A percentile compares a stretch with the other conserved stretches of the same genome.
Evolutionary conservation across 768 basidiomycete species (phyloP).

Genomic region (Fomitopsis pulvina): DNA sequence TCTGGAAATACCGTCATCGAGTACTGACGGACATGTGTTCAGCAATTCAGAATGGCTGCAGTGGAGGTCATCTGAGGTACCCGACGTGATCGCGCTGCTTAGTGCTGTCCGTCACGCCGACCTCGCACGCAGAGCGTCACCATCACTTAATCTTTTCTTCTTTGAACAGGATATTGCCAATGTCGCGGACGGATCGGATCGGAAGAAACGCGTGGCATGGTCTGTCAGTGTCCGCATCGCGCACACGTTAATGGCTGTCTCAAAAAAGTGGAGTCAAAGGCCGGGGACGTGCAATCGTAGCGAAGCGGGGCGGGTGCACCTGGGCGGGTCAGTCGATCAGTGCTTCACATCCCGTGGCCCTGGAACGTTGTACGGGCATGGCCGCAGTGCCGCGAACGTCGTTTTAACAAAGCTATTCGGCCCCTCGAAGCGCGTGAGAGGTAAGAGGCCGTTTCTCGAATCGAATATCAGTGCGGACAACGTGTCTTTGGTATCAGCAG

Average conservation of each 20-base stretch:
- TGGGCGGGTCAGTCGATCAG: conserved; percentile 42
- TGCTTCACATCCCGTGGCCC: conserved; percentile 7
- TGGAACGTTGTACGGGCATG: conserved; percentile 18
- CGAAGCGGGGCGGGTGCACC: conserved; percentile 76
- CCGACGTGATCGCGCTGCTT: conserved; percentile 67
- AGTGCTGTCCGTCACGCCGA: conserved; percentile 43
- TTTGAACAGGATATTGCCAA: conserved; percentile 62
- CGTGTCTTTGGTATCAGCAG: conserved; percentile 27
- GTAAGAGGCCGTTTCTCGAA: conserved; percentile 44
- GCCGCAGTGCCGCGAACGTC: conserved; percentile 36
- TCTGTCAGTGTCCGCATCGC: conserved; percentile 62
- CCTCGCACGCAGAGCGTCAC: conserved; percentile 19
- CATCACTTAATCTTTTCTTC: conserved; percentile 49
- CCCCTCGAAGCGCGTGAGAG: conserved; percentile 69
- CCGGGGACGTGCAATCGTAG: conserved; percentile 50
- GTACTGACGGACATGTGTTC: too few relatives aligned
- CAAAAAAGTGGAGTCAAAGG: conserved; percentile 47
- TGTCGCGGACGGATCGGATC: conserved; percentile 32
- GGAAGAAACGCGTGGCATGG: conserved; percentile 70
- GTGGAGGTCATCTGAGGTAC: conserved; percentile 77
- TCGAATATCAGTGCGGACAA: conserved; percentile 6
- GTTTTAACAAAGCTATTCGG: conserved; percentile 40
- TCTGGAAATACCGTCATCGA: too few relatives aligned
- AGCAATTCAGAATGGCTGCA: too few relatives aligned
- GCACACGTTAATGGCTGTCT: conserved; percentile 38